Base-by-base conservation (phyloP, 306 rosid genomes). In the Mucuna pruriens region DNA sequence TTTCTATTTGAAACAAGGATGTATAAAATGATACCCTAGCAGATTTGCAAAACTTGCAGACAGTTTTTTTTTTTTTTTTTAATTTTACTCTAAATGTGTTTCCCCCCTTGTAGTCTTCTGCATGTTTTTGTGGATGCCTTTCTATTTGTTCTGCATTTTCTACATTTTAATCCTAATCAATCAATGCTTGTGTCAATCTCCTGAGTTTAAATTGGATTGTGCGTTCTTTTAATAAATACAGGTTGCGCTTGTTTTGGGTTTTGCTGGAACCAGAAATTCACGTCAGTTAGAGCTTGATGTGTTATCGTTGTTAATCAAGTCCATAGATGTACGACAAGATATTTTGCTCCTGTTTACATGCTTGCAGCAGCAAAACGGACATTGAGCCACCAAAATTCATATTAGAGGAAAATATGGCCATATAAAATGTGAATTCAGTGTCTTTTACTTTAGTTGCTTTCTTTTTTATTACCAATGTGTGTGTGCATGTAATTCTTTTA, bases 401-500 rank as follows among this genome's bases (percentile, higher is more conserved):
- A 20, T 15, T 54, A 17, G 51, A 60, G 39, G 63, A 31, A 80
- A 71, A 49, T 42, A 29, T 10, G 22, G 33, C 49, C 34, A 60
- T 72, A 62, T 6, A 54, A 65, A 57, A 75, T 82, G 76, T 42
- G 46, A 66, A 40, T 75, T 55, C 31, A 67, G 23, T 51, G 36
- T 64, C n/a, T 23, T 57, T 22, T 15, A 61, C 39, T 51, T 7
- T 1, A 19, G 29, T 44, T 78, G 15, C 62, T 25, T 52, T 46
- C 33, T 74, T 29, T 5, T 64, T 39, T 44, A 39, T 74, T 65
- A 58, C 22, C 39, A 29, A 3, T 75, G 20, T 42, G 10, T 19
- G 0, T 29, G 33, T 19, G 10, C 12, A 1, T 61, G 8, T 31
- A 4, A 5, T 60, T 9, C 13, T 16, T 25, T 42, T 15, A 25